phyloP scores from a whole-genome alignment of 2,329 filamentous ascomycete genomes.

The Curvularia hawaiiensis region DNA sequence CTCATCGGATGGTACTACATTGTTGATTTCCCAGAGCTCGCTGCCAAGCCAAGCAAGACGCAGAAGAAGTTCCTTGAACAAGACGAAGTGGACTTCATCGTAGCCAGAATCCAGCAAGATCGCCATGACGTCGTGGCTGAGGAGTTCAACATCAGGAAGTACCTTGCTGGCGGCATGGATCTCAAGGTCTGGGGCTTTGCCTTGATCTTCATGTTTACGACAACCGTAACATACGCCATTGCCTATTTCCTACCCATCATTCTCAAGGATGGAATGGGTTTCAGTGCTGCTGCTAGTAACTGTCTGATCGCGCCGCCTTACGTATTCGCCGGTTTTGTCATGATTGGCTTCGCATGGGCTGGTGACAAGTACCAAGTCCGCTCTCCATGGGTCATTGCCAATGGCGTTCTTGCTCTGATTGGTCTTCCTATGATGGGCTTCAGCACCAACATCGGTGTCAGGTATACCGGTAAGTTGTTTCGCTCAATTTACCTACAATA shows the following conservation, averaged over 20 bases:
- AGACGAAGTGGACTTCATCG: conserved; percentile 35
- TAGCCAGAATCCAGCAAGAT: conserved; percentile 36
- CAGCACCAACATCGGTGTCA: conserved; percentile 59
- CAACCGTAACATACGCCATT: conserved; percentile 37
- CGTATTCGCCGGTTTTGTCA: conserved; percentile 36
- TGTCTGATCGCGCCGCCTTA: conserved; percentile 37
- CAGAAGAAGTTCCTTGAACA: conserved; percentile 34
- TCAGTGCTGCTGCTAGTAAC: conserved; percentile 32
- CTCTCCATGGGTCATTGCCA: conserved; percentile 69
- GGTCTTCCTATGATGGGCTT: conserved; percentile 77
- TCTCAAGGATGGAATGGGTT: conserved; percentile 38
- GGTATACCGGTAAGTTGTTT: conserved; percentile 59
- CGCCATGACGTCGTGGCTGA: conserved; percentile 36
- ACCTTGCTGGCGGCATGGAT: conserved; percentile 25
- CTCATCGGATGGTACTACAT: conserved; percentile 32
- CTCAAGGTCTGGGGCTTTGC: conserved; percentile 34
- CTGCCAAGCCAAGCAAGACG: conserved; percentile 24
- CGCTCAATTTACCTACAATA: background rate
- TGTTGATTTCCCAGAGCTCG: conserved; percentile 36
- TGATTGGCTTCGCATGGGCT: conserved; percentile 61
- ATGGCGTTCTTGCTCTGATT: conserved; percentile 68
- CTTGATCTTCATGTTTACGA: conserved; percentile 29
- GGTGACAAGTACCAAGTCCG: conserved; percentile 71
- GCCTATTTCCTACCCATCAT: conserved; percentile 40
- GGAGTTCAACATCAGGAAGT: conserved; percentile 31